Base-by-base conservation (phyloP, 1,284 basidiomycete genomes). In the Ceratobasidium sp. region DNA sequence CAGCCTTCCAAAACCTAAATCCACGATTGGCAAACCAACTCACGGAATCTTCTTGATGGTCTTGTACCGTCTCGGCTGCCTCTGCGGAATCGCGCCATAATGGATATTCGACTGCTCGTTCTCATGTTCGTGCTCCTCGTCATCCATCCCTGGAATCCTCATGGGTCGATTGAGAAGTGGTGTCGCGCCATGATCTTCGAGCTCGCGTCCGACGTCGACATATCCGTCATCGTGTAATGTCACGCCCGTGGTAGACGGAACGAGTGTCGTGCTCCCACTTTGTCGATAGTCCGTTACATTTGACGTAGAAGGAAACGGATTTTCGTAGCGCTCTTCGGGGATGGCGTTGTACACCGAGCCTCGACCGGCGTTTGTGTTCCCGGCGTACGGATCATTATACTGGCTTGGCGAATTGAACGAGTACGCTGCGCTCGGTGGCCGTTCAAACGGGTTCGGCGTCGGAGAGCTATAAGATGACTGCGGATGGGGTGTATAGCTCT, bases 21-120 rank as follows among this genome's bases (percentile, higher is more conserved):
- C 61, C 28, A 30, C 3, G 30, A 28, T 64, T 46, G 72, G 1
- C 55, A 45, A 34, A 5, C 14, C 12, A 30, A 85, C 86, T 83
- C 76, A 89, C 87, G 91, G 90, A 75, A 95, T 89, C 78, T 88
- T 89, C 83, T 97, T 97, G 79, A 94, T 89, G 0, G 95, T 97
- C 83, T 94, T 94, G 84, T 95, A 91, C 71, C 95, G 83, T 71
- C 95, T 83, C 1, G 94, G 90, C 1, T 96, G 90, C 12, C 94
- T 84, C 78, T 94, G 92, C 0, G 95, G 94, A 72, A 96, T 92
- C 2, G 89, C 83, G 0, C 95, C 95, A 79, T 96, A 97, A 36
- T 83, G 80, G 10, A 84, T 78, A 74, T 82, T 80, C 52, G 76
- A 78, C 30, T 80, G 78, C 52, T 80, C 78, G 3, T 81, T 9